These are phyloP conservation scores for Penicillium sp. DNA, from an alignment of 2,329 filamentous ascomycete species.

Conservation along the genomic window DNA sequence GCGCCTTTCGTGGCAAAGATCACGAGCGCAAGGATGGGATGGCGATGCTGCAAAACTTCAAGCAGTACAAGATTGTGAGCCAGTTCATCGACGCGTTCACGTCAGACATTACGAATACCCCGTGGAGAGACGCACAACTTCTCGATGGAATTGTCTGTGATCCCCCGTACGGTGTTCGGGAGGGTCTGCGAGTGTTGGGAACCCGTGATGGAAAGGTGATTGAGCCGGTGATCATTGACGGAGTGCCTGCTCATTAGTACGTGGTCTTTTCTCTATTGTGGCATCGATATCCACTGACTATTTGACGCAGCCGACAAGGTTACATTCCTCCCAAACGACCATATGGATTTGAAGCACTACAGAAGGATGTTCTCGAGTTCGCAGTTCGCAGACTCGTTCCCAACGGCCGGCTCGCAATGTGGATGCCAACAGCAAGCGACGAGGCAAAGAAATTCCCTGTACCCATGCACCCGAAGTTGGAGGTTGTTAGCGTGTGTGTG, in stretches of 20 bases:
- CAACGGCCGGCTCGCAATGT: slow-evolving; percentile 77
- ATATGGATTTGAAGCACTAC: slow-evolving; percentile 85
- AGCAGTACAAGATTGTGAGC: slow-evolving; percentile 67
- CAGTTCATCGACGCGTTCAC: slow-evolving; percentile 72
- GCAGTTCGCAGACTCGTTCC: slow-evolving; percentile 70
- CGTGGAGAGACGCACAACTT: slow-evolving; percentile 55
- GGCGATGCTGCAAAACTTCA: slow-evolving; percentile 64
- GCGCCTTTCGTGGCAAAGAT: slow-evolving; percentile 67
- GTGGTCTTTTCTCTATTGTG: slow-evolving; percentile 21
- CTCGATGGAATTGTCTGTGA: slow-evolving; percentile 93
- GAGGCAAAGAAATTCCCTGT: slow-evolving; percentile 69
- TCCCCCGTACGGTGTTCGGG: slow-evolving; percentile 90
- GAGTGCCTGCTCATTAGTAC: slow-evolving; percentile 62
- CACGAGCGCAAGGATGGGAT: slow-evolving; percentile 42
- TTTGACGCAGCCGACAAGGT: slow-evolving; percentile 46
- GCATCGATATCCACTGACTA: background rate
- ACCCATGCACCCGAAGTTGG: slow-evolving; percentile 69
- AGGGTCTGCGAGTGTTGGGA: slow-evolving; percentile 84
- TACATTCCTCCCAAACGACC: slow-evolving; percentile 86
- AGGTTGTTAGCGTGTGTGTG: slow-evolving; percentile 68
- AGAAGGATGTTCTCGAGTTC: slow-evolving; percentile 84
- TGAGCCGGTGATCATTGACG: slow-evolving; percentile 59
- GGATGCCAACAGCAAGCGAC: slow-evolving; percentile 90
- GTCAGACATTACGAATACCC: slow-evolving; percentile 82
- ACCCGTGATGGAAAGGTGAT: slow-evolving; percentile 54